Evolutionary conservation across 2,329 filamentous ascomycete genomes (phyloP), one percentile per base, ranked within the genome.

Genomic region (Fusarium pseudoanthophilum): DNA sequence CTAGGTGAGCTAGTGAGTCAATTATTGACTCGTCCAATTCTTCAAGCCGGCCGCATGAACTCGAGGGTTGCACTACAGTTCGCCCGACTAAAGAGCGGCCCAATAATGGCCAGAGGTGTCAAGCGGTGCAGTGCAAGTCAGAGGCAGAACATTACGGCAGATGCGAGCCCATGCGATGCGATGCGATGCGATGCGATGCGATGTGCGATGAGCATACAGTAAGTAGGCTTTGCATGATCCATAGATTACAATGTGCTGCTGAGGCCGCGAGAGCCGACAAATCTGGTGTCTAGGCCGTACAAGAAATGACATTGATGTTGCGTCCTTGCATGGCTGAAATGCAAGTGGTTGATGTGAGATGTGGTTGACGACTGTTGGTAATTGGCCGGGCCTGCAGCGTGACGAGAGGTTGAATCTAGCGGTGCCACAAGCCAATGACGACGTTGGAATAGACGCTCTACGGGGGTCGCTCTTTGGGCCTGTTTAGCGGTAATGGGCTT

Each of bases 371-470:
- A 46, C 57, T 43, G 65, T 52, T 28, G 28, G 55, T 43, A 16
- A 78, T 78, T 78, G 76, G 76, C 42, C 39, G 51, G 45, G 36
- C 76, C 36, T 75, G 72, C 74, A 75, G 68, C 43, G 76, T 76
- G 77, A 77, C 64, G 76, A 73, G 43, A 63, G 51, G 34, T 56
- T 46, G 60, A 67, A 64, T 69, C 61, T 68, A 60, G 70, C 51
- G 66, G 69, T 77, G 73, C 51, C 65, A 77, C 75, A 28, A 64
- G 43, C 77, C 75, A 78, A 78, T 77, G 48, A 66, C 32, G 46
- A n/a, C 37, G 43, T 37, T 26, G 34, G 43, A 74, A 77, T 78
- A 78, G 75, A 78, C 77, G 77, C 77, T 70, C 52, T 39, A 45
- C 62, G 53, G 45, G 48, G 58, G 58, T 37, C 59, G 39, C 58